phyloP scores from a whole-genome alignment of 805 yeast genomes.

The Yarrowia alimentaria region DNA sequence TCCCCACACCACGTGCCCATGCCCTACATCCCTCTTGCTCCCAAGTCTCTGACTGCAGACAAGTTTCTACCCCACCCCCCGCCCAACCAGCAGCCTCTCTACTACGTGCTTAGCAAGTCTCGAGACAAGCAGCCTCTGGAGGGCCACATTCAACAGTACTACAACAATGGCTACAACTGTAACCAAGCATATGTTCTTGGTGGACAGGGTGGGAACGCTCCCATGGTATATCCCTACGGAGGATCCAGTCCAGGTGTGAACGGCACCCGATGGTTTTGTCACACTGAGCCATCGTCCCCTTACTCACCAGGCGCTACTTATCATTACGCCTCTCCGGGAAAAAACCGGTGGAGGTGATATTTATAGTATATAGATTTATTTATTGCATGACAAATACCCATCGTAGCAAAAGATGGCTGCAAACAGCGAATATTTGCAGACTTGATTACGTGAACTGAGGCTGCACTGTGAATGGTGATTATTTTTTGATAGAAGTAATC shows the following conservation, averaged over 20 bases:
- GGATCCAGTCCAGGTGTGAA: not conserved
- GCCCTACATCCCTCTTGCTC: conserved; percentile 17
- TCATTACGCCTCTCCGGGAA: conserved; percentile 15
- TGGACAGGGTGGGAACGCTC: no score
- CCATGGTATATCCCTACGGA: no score
- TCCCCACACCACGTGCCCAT: not conserved
- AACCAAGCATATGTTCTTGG: no score
- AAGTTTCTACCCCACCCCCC: conserved; percentile 21
- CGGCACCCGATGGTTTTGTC: conserved; percentile 8
- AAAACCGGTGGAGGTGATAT: conserved; percentile 19
- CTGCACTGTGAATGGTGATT: no score
- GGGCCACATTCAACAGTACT: conserved; percentile 21
- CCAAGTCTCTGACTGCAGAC: conserved; percentile 23
- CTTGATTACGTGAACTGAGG: no score
- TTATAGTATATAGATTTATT: no score
- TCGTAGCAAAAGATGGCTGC: no score
- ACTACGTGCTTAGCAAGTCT: conserved; percentile 11
- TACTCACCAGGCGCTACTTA: conserved; percentile 2
- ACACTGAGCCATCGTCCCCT: conserved; percentile 14
- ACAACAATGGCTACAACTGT: not conserved
- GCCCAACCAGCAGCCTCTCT: conserved; percentile 27
- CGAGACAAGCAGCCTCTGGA: conserved; percentile 26
- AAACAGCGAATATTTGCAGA: no score
- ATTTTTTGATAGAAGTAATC: no score
- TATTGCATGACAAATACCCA: no score